Evolutionary conservation across 139 green algal genomes (phyloP).

Genomic region (Prasinococcaceae sp.): DNA sequence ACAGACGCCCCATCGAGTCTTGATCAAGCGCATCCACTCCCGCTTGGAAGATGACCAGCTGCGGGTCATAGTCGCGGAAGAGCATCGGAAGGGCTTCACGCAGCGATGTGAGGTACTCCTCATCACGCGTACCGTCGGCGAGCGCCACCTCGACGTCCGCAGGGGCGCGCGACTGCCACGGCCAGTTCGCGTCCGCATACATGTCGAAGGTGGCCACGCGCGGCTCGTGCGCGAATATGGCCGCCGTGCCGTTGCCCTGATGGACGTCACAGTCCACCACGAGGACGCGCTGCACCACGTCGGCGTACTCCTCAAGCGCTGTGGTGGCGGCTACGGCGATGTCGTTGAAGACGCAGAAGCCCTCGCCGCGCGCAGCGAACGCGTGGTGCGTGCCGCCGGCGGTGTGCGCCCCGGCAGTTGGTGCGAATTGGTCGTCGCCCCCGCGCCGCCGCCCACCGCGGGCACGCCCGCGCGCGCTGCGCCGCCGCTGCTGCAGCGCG

Average conservation of each 20-base stretch:
- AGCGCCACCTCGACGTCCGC: slow-evolving; percentile 36
- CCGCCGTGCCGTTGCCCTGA: slow-evolving; percentile 46
- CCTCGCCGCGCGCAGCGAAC: slow-evolving; percentile 40
- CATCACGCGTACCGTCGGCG: slow-evolving; percentile 21
- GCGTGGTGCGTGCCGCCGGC: slow-evolving; percentile 58
- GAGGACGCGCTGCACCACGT: too few relatives aligned
- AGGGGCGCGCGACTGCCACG: slow-evolving; percentile 29
- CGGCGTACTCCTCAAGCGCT: slow-evolving; percentile 3
- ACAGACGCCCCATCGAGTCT: slow-evolving; percentile 27
- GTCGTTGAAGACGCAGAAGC: slow-evolving; percentile 43
- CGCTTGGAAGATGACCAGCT: slow-evolving; percentile 38
- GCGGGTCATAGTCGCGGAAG: slow-evolving; percentile 23
- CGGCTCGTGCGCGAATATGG: slow-evolving; percentile 34
- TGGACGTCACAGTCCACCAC: too few relatives aligned
- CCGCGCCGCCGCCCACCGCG: too few relatives aligned
- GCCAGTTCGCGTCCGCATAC: slow-evolving; percentile 42
- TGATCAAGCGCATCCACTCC: slow-evolving; percentile 37
- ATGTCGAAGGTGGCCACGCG: slow-evolving; percentile 40
- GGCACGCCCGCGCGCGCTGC: too few relatives aligned
- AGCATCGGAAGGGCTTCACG: slow-evolving; percentile 20
- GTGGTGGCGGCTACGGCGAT: slow-evolving; percentile 10
- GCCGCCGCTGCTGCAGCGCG: too few relatives aligned
- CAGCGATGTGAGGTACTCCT: slow-evolving; percentile 24
- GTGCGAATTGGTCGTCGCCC: too few relatives aligned
- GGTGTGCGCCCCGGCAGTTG: slow-evolving; percentile 33